Base-by-base conservation (phyloP, 805 yeast species). In the Myxozyma nipponensis region DNA sequence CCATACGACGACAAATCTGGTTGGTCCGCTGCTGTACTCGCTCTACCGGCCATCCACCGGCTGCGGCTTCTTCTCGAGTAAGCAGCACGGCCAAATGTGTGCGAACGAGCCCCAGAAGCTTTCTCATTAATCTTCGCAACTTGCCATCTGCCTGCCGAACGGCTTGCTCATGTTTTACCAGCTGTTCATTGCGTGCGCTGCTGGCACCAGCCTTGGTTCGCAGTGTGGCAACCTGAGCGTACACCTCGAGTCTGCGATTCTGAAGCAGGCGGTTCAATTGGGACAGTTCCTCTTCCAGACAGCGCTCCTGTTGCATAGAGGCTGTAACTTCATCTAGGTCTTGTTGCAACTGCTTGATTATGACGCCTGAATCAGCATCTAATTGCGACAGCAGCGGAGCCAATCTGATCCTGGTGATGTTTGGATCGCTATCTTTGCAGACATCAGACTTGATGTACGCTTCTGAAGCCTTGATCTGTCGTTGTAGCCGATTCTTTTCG, bases 11-110 rank as follows among this genome's bases (percentile, higher is more conserved):
- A 13, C n/a, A 37, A 37, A 37, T 37, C 13, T 17, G 13, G 19
- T 13, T n/a, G n/a, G n/a, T n/a, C n/a, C n/a, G n/a, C n/a, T n/a
- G n/a, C n/a, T n/a, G n/a, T n/a, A n/a, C n/a, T n/a, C n/a, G n/a
- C n/a, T n/a, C n/a, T n/a, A 19, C 15, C 13, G n/a, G 39, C 36
- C 54, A 52, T 4, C 57, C 57, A 15, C 53, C 57, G n/a, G 45
- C 44, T 23, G 56, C 40, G 2, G 56, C 52, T 32, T 48, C 53
- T 36, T 52, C 57, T 36, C 41, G 54, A 9, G 37, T 52, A 15
- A 50, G 39, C 32, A 34, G 30, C 19, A 32, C 38, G 21, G 55
- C 52, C 7, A 50, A 19, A 21, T 24, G 37, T n/a, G 35, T 4
- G 15, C 46, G 49, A 24, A 53, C 39, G 40, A 50, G 39, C 26